Evolutionary conservation across 2,329 filamentous ascomycete genomes (phyloP).

Genomic region (Emergomyces orientalis): DNA sequence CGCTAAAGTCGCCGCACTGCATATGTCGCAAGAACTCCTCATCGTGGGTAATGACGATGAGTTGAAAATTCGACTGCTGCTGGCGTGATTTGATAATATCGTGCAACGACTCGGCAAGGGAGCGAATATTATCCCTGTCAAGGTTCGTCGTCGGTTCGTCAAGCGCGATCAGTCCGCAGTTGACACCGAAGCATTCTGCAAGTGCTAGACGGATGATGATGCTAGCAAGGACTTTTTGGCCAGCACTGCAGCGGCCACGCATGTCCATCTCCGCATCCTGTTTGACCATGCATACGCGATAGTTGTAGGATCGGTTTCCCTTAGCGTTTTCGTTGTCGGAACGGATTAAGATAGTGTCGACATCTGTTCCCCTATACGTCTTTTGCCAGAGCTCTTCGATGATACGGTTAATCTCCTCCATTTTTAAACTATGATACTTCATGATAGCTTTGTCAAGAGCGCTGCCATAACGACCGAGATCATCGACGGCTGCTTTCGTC

Average conservation of each 20-base stretch:
- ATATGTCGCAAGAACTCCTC: conserved; percentile 91
- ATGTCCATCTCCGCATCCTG: conserved; percentile 98
- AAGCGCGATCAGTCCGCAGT: conserved; percentile 90
- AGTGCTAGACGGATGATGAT: conserved; percentile 96
- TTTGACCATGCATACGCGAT: conserved; percentile 96
- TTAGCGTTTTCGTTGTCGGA: conserved; percentile 73
- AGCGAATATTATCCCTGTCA: conserved; percentile 87
- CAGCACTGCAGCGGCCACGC: conserved; percentile 92
- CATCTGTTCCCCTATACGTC: conserved; percentile 94
- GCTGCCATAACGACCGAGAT: conserved; percentile 69
- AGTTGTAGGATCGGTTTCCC: conserved; percentile 83
- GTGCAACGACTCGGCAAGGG: conserved; percentile 73
- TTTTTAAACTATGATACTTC: conserved; percentile 91
- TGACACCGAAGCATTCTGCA: conserved; percentile 91
- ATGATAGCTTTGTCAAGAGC: conserved; percentile 95
- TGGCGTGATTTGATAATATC: conserved; percentile 76
- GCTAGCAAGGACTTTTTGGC: conserved; percentile 89
- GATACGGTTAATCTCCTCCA: conserved; percentile 96
- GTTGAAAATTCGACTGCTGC: conserved; percentile 88
- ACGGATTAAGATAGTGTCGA: conserved; percentile 90
- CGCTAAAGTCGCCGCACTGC: conserved; percentile 87
- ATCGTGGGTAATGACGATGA: conserved; percentile 98
- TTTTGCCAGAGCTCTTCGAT: conserved; percentile 93
- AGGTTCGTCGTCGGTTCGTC: conserved; percentile 98
- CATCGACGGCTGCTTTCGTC: conserved; percentile 85